Evolutionary conservation across 495 filamentous ascomycete genomes (phyloP), one percentile per base, ranked within the genome.

Genomic region (Talaromyces trachyspermus): DNA sequence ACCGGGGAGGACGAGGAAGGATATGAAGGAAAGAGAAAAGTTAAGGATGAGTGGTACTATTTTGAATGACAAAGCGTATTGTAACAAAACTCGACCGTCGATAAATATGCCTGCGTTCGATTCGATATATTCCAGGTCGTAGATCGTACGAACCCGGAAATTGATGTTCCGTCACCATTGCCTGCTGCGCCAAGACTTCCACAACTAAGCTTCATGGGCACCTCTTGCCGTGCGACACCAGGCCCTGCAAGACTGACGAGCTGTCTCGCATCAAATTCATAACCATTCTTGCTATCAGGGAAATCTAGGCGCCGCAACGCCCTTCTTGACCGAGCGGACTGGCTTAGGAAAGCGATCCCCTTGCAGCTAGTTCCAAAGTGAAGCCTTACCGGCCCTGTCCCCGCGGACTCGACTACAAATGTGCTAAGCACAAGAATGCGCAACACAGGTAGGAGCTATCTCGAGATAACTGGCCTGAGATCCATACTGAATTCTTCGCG

Each of bases 151-250:
- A n/a, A n/a, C n/a, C n/a, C n/a, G n/a, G n/a, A n/a, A n/a, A n/a
- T n/a, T n/a, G n/a, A n/a, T n/a, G n/a, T n/a, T n/a, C n/a, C n/a
- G n/a, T 32, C 10, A 32, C 10, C 10, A 9, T 32, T 30, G 27
- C 27, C 27, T 12, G 27, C 12, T 12, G 39, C 39, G 40, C 40
- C 40, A 43, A 43, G 40, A 43, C 40, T 25, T 25, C 23, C 40
- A 43, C 29, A 32, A n/a, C 40, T 23, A 43, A 42, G 40, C 40
- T 43, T 23, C 11, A 15, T 43, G 7, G 35, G 10, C 35, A 38
- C 18, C 35, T 38, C 35, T 38, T 38, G 18, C 35, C 35, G 35
- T 22, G n/a, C 15, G 17, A 11, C 35, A 38, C 35, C 35, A 38
- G 18, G 22, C 35, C 14, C 22, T 38, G 18, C 9, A 38, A 38